A percentile compares a stretch with the other conserved stretches of the same genome.
Evolutionary conservation across 331 rosid species (phyloP).

Genomic region (Stylosanthes scabra): DNA sequence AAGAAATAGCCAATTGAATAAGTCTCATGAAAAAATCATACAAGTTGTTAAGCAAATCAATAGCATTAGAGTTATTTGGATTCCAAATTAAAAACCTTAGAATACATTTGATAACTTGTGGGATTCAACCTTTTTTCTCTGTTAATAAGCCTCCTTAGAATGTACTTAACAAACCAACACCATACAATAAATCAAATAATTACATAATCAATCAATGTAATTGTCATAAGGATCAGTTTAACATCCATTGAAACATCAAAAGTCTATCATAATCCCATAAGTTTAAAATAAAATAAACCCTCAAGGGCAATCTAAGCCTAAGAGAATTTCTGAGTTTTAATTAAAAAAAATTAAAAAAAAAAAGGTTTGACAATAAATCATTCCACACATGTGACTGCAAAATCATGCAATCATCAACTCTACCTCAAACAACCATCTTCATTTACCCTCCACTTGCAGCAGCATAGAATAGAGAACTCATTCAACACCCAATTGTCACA

Average conservation of each 20-base stretch:
- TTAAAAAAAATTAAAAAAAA: slow-evolving; percentile 26
- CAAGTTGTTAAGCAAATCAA: no score
- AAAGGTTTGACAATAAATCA: slow-evolving; percentile 45
- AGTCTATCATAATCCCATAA: slow-evolving; percentile 25
- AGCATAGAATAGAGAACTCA: slow-evolving; percentile 40
- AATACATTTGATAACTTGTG: no score
- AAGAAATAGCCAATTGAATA: no score
- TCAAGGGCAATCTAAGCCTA: slow-evolving; percentile 46
- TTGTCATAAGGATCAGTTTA: neutral
- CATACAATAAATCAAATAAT: neutral
- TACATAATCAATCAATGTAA: neutral
- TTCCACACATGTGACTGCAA: slow-evolving; percentile 29
- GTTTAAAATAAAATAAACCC: slow-evolving; percentile 24
- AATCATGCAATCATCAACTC: slow-evolving; percentile 32
- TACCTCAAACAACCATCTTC: slow-evolving; percentile 43
- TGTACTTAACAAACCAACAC: no score
- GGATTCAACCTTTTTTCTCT: no score
- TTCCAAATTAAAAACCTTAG: no score
- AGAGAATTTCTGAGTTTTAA: slow-evolving; percentile 41
- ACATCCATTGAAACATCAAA: slow-evolving; percentile 21
- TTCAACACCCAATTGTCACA: slow-evolving; percentile 35
- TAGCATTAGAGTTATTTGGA: no score
- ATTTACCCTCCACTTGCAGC: slow-evolving; percentile 34
- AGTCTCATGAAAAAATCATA: no score
- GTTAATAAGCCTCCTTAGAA: no score